Evolutionary conservation across 2,329 filamentous ascomycete species (phyloP).

Genomic region (Alternaria metachromatica): DNA sequence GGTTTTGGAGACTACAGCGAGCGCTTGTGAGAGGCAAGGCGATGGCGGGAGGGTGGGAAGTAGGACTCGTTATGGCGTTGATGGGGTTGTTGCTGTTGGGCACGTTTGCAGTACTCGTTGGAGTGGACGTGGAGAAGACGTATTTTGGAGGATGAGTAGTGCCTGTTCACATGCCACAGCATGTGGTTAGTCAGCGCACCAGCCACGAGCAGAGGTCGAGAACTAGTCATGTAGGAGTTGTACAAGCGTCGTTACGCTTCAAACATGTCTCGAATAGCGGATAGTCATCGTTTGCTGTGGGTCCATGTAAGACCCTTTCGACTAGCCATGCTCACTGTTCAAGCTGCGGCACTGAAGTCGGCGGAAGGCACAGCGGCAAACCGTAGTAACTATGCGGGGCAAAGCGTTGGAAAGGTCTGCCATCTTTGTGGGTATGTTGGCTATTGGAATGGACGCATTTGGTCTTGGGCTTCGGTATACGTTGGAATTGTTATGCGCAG

Average conservation of each 20-base stretch:
- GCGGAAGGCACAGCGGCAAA: neutral
- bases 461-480: neutral
- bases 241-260: neutral
- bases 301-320: neutral
- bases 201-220: neutral
- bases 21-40: constrained; percentile 65
- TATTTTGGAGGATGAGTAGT: neutral
- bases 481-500: neutral
- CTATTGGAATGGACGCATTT: neutral
- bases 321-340: neutral
- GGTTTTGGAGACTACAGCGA: constrained; percentile 68
- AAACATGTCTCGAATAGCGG: neutral
- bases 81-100: constrained; percentile 44
- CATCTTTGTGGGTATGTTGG: neutral
- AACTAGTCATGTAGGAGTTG: neutral
- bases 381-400: neutral
- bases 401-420: neutral
- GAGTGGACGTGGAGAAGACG: constrained; percentile 25
- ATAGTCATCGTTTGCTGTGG: neutral
- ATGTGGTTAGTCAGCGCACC: neutral
- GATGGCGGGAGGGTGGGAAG: constrained; percentile 65
- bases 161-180: neutral
- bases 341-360: neutral
- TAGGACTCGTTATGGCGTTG: constrained; percentile 57
- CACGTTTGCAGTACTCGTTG: constrained; percentile 27